These are phyloP conservation scores for Irpex lacteus DNA, from an alignment of 1,284 basidiomycete genomes.

Conservation along the genomic window DNA sequence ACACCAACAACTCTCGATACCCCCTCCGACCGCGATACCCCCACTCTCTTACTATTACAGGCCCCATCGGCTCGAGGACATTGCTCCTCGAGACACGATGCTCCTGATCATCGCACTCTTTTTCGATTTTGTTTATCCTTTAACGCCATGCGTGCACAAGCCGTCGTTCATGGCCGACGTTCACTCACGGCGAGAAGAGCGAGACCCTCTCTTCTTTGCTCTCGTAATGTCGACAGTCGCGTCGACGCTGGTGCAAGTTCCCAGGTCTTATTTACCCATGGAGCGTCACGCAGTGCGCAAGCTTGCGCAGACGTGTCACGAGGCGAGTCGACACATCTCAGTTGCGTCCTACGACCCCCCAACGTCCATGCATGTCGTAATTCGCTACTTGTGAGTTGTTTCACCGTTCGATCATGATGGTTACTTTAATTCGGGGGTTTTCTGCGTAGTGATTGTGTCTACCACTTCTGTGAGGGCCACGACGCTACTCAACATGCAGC, in stretches of 20 bases:
- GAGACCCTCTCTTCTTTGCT: conserved; percentile 83
- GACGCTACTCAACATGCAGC: conserved; percentile 83
- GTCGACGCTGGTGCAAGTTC: conserved; percentile 79
- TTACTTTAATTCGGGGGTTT: conserved; percentile 5
- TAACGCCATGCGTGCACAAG: conserved; percentile 80
- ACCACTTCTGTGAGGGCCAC: conserved; percentile 85
- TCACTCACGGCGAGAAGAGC: conserved; percentile 71
- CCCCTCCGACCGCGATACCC: conserved; percentile 54
- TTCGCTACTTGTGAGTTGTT: conserved; percentile 74
- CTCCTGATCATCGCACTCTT: conserved; percentile 79
- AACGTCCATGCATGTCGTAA: conserved; percentile 75
- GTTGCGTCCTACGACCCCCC: conserved; percentile 80
- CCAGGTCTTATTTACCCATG: conserved; percentile 79
- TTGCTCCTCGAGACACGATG: conserved; percentile 74
- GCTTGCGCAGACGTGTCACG: conserved; percentile 73
- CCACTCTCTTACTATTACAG: conserved; percentile 69
- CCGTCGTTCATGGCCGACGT: conserved; percentile 87
- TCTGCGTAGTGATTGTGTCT: conserved; percentile 63
- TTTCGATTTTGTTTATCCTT: conserved; percentile 86
- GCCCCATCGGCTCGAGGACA: conserved; percentile 68
- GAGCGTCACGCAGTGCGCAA: conserved; percentile 74
- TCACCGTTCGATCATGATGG: neutral
- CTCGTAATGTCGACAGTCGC: conserved; percentile 84
- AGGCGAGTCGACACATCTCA: conserved; percentile 77
- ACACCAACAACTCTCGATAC: conserved; percentile 47